phyloP scores from a whole-genome alignment of 345 rosid species.

The Angophora floribunda region DNA sequence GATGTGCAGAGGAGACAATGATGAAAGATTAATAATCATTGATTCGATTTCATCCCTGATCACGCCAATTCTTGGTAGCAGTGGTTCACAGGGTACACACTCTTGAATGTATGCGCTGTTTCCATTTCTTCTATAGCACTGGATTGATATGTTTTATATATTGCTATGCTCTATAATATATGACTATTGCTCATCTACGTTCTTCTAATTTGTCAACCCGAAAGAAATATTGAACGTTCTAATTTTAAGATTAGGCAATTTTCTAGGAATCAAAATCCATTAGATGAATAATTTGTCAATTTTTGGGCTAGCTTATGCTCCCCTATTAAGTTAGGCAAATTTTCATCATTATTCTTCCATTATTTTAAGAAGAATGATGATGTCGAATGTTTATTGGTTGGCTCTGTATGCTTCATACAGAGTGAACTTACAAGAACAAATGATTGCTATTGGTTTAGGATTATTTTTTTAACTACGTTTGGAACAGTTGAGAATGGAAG shows the following conservation, averaged over 20 bases:
- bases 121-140: not conserved
- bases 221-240: not conserved
- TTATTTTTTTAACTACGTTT: not conserved
- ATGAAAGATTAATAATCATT: conserved; percentile 39
- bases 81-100: conserved; percentile 53
- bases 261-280: not conserved
- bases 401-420: not conserved
- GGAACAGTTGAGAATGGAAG: not conserved
- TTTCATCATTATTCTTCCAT: not conserved
- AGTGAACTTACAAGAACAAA: not conserved
- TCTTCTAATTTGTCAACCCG: not conserved
- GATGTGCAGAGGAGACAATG: conserved; percentile 18
- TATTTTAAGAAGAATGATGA: not conserved
- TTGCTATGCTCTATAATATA: not conserved
- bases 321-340: not conserved
- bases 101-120: not conserved
- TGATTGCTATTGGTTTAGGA: not conserved
- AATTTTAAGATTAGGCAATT: not conserved
- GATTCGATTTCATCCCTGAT: conserved; percentile 78
- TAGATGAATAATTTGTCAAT: not conserved
- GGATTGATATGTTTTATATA: not conserved
- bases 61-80: conserved; percentile 67
- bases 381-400: not conserved
- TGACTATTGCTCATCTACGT: not conserved
- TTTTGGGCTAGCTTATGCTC: not conserved